Base-by-base conservation (phyloP, 176 grass and related monocot species). In the Aegilops bicornis region DNA sequence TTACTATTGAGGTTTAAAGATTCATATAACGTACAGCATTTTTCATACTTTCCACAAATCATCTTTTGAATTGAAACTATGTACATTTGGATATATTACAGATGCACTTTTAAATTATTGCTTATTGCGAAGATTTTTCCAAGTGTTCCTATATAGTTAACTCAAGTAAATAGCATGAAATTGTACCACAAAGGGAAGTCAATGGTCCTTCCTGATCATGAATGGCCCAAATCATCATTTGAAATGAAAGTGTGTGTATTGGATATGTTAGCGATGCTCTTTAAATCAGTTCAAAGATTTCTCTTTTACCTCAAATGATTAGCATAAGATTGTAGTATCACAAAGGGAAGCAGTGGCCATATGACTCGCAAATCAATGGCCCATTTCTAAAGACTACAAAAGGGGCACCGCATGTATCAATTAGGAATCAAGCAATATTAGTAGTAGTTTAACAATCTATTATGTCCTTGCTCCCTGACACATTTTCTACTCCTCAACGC, bases 121-220 rank as follows among this genome's bases (percentile, higher is more conserved):
- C 22, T 62, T 11, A 70, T 66, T 50, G 37, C 22, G 69, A 32
- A 69, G 19, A 70, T 9, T 78, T 47, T 16, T 48, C 67, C 47
- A 76, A 83, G 73, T 78, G 36, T 23, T 63, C 42, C 70, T 54
- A 54, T 50, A 16, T 82, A 84, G 50, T 79, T 31, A 69, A 75
- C 31, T 62, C 50, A 88, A 70, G 69, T 78, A 29, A 70, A 61
- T 70, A 77, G 50, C 64, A 88, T 48, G 56, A 84, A 62, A 37
- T 16, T 75, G 56, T 24, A 37, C 16, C 24, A 64, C 17, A 80
- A 43, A 80, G 5, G 45, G 9, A 67, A 80, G 35, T 47, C 37
- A 86, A 85, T 31, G 67, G 31, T 42, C 17, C 62, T 77, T 66
- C 12, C 25, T 2, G 47, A 43, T 43, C 69, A 73, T n/a, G 35